Base-by-base conservation (phyloP, 2,329 filamentous ascomycete genomes). In the Coniochaeta sp. region DNA sequence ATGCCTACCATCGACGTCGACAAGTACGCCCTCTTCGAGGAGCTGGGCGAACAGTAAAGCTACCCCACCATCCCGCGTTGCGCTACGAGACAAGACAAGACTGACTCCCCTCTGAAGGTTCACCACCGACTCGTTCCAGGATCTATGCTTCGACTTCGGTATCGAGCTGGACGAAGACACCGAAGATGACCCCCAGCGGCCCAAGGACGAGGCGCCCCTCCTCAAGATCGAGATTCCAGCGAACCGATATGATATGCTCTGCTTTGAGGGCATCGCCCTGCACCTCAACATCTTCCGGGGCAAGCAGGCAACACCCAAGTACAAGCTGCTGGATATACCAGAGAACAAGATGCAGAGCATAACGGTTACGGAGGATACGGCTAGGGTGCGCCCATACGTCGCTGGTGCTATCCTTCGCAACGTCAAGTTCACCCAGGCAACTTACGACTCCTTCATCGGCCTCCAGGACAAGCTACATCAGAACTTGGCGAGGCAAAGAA, bases 141-240 rank as follows among this genome's bases (percentile, higher is more conserved):
- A 95, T 66, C 79, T 99, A 61, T 97, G 94, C 72, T 99, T 99
- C 79, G 92, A 99, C 65, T 99, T 96, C 67, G 91, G 91, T 54
- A 95, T 99, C 67, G 94, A 99, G 72, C 82, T 99, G 61, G 94
- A 99, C 74, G 92, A 97, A 75, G 94, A 99, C 70, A 94, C 89
- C 48, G 86, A 89, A 60, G 78, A 89, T 63, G 78, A 82, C 53
- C 63, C 64, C 32, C 83, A 89, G 58, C 78, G 89, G 46, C 87
- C 88, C 67, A 82, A 86, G 60, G 87, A 95, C 71, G 89, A 95
- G 72, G 83, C 89, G 49, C 86, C 94, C 52, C 89, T 97, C 72
- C 82, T 97, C 64, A 96, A 96, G 79, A 97, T 99, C 66, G 92
- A 97, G 71, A 95, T 97, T 63, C 91, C 91, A 56, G 92, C 94